Conservation (phyloP, 306 rosid genomes). For the Boehmeria nivea region DNA sequence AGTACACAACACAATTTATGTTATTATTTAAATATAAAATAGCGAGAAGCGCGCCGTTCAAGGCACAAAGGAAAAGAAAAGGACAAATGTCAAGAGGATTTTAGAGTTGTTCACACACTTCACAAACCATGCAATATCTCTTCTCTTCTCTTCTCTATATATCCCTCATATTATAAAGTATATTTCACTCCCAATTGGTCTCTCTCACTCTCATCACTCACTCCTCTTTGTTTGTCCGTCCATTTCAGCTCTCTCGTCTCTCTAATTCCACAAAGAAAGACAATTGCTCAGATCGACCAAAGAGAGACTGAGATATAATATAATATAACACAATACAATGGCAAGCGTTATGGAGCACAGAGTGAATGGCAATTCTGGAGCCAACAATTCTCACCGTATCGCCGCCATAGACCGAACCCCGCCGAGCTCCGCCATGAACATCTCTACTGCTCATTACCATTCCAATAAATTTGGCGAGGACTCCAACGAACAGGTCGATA, state of each 20-base stretch:
- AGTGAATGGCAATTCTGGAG: no score
- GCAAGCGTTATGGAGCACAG: slow-evolving; percentile 9
- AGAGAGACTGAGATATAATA: not conserved
- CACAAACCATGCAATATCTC: not conserved
- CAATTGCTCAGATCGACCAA: not conserved
- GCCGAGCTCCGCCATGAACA: not conserved
- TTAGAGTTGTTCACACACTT: not conserved
- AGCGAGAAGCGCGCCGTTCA: not conserved
- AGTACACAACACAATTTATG: no score
- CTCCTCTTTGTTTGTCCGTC: no score
- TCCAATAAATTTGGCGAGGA: not conserved
- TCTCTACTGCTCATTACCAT: not conserved
- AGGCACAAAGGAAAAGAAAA: slow-evolving; percentile 9
- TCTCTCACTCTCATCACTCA: not conserved
- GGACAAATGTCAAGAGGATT: not conserved
- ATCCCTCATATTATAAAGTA: not conserved
- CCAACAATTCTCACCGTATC: slow-evolving; percentile 34
- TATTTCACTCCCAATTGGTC: not conserved
- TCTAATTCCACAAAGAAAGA: no score
- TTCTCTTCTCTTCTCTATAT: no score
- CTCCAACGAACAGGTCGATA: slow-evolving; percentile 30
- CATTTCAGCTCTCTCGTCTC: not conserved
- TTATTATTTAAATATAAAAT: no score
- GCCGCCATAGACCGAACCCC: slow-evolving; percentile 22
- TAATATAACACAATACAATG: no score